Percentiles rank a stretch among this genome's conserved stretches.
Conservation (phyloP, 306 rosid species). For the Vicia faba region DNA sequence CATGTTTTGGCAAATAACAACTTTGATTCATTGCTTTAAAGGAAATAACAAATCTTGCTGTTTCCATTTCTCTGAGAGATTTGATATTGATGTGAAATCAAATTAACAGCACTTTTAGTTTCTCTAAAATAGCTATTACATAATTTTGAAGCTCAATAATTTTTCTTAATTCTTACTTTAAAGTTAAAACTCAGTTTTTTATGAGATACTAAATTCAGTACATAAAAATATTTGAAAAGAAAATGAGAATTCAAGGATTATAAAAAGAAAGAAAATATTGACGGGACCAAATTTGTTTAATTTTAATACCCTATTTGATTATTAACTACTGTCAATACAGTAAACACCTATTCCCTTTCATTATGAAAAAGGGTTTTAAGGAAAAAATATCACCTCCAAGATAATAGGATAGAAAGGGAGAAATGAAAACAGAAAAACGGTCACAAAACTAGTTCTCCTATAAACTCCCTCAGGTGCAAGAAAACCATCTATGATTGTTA, state of each 20-base stretch:
- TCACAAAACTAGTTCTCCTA: neutral
- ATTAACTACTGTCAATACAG: too few relatives aligned
- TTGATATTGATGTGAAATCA: neutral
- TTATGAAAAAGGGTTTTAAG: neutral
- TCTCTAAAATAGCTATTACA: neutral
- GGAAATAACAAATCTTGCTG: neutral
- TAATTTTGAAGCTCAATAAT: neutral
- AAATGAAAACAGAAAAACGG: constrained; percentile 22
- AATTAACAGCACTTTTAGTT: neutral
- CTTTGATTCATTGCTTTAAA: constrained; percentile 16
- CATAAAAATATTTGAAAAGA: neutral
- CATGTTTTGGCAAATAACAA: constrained; percentile 28
- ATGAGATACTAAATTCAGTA: neutral
- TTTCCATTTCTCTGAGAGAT: neutral
- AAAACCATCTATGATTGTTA: constrained; percentile 6
- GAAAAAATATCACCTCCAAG: constrained; percentile 17
- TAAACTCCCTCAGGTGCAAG: constrained; percentile 31
- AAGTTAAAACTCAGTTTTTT: neutral
- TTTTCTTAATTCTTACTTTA: neutral
- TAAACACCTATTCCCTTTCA: neutral
- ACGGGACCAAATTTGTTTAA: neutral
- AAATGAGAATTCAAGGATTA: constrained; percentile 2
- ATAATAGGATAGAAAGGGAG: neutral
- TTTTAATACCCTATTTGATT: neutral
- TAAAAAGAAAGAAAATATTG: neutral